Percentiles rank a stretch among this genome's conserved stretches.
phyloP scores from a whole-genome alignment of 2,329 filamentous ascomycete genomes.

The Sordariomycetes sp. region DNA sequence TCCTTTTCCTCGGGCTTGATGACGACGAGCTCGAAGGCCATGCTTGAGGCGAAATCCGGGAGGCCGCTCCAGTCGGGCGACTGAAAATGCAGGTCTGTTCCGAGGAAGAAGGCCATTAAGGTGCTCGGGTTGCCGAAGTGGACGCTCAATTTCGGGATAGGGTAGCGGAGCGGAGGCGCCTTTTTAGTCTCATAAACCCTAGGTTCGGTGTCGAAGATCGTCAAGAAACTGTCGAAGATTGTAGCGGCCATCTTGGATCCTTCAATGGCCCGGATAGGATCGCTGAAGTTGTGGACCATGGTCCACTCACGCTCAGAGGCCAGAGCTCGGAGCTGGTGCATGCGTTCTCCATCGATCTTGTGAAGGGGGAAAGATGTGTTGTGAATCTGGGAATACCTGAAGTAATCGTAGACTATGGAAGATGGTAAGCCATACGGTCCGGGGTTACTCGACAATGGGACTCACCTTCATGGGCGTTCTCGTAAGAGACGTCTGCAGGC shows the following conservation, averaged over 20 bases:
- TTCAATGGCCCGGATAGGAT: slow-evolving; percentile 50
- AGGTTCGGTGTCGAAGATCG: too few species aligned
- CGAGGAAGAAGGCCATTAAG: slow-evolving; percentile 56
- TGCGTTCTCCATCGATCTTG: slow-evolving; percentile 42
- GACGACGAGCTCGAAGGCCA: slow-evolving; percentile 67
- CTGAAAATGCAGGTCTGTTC: slow-evolving; percentile 39
- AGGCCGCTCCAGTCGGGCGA: slow-evolving; percentile 62
- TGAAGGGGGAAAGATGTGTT: slow-evolving; percentile 49
- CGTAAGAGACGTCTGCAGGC: slow-evolving; percentile 37
- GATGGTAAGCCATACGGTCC: background rate
- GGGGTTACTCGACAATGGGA: slow-evolving; percentile 4
- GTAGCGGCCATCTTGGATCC: slow-evolving; percentile 49
- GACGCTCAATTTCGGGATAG: too few species aligned
- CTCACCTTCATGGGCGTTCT: slow-evolving; percentile 54
- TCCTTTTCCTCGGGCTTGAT: slow-evolving; percentile 32
- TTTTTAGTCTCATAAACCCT: too few species aligned
- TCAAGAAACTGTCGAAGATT: slow-evolving; percentile 42
- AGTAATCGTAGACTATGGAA: slow-evolving; percentile 34
- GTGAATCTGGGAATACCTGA: slow-evolving; percentile 53
- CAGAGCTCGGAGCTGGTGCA: slow-evolving; percentile 59
- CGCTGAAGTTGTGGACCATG: slow-evolving; percentile 71
- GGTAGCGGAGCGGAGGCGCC: too few species aligned
- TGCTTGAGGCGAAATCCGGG: slow-evolving; percentile 74
- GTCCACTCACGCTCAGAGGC: slow-evolving; percentile 76
- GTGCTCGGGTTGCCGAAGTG: slow-evolving; percentile 54